Base-by-base conservation (phyloP, 2,329 filamentous ascomycete species). In the Plenodomus lindquistii region DNA sequence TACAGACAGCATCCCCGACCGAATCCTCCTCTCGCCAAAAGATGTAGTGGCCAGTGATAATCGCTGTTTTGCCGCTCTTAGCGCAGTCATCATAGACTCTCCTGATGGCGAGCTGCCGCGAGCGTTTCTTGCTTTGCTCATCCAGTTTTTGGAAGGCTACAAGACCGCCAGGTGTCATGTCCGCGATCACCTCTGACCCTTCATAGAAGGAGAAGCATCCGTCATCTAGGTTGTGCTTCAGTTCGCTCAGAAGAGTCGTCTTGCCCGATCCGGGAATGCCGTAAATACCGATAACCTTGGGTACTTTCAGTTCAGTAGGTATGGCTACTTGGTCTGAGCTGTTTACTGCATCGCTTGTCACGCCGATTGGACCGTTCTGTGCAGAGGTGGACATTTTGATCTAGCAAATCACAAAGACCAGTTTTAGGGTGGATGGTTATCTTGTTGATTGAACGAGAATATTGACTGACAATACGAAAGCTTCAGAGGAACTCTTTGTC, bases 31-130 rank as follows among this genome's bases (percentile, higher is more conserved):
- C 72, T 0, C 50, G 3, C 79, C 80, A 84, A 54, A 85, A 80
- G 70, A 79, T 80, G 59, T 73, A 79, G 59, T 86, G 81, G 0
- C 81, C 82, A 4, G 79, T 67, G 3, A 86, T 79, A 4, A 86
- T 56, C 1, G 65, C 82, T 4, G 65, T 50, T 48, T 64, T 70
- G 1, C 69, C 60, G 11, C 41, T 73, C 0, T 57, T 10, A 1
- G 46, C 36, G 44, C 76, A 80, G 9, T 76, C 54, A 0, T 72
- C 40, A 19, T 51, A 24, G 41, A 85, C 80, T 0, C 15, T 31
- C 11, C 11, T 15, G 6, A 31, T 31, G 4, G 27, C 27, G 27
- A 31, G 27, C 6, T 15, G 27, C 27, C 27, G 27, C 11, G 6
- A 7, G 4, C 15, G 10, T 15, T 8, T 15, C 11, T 31, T 31